These are phyloP conservation scores for Xylaria sp. DNA, from an alignment of 2,329 filamentous ascomycete species.

Conservation along the genomic window DNA sequence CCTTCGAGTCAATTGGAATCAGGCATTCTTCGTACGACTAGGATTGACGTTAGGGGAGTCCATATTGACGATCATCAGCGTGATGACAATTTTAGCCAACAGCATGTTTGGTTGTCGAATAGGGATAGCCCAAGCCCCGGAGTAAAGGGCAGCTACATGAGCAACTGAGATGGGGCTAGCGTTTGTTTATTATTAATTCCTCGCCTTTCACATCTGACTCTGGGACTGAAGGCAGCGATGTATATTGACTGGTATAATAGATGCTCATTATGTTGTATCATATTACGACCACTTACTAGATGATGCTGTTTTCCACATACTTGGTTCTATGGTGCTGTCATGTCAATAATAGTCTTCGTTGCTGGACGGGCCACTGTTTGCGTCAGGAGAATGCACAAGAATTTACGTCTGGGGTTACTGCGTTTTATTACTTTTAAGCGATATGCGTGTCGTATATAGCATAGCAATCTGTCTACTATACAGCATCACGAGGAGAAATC, in stretches of 20 bases:
- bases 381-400: no score
- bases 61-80: not conserved
- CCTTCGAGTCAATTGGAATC: not conserved
- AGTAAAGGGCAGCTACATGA: not conserved
- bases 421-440: no score
- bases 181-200: not conserved
- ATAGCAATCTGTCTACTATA: no score
- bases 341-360: no score
- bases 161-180: not conserved
- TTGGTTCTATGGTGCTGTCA: not conserved
- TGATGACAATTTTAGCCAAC: not conserved
- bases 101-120: not conserved
- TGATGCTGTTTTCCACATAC: not conserved
- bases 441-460: no score
- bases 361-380: no score
- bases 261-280: not conserved
- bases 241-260: not conserved
- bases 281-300: not conserved
- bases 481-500: no score
- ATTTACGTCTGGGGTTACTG: no score
- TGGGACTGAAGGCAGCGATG: not conserved
- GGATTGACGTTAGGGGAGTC: conserved; percentile 1
- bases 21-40: conserved; percentile 4
- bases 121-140: not conserved
- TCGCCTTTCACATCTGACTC: not conserved